Conservation (phyloP, 805 yeast genomes). For the Candida ovalis region DNA sequence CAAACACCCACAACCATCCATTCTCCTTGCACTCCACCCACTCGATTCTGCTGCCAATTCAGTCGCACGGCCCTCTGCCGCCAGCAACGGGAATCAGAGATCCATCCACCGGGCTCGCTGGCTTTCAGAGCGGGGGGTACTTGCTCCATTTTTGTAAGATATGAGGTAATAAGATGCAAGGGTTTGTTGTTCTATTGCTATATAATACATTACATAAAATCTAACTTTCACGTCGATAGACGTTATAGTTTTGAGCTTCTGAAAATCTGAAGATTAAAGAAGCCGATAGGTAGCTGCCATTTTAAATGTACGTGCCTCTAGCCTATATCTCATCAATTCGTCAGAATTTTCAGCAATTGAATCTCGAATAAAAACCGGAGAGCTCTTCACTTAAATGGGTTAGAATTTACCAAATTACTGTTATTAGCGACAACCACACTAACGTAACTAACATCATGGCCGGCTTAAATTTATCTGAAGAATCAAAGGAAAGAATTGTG, state of each 20-base stretch:
- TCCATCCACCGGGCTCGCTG: not conserved
- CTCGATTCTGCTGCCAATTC: not conserved
- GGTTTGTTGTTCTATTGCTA: too few species aligned
- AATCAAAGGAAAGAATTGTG: conserved; percentile 75
- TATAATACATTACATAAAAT: not conserved
- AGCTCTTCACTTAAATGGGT: too few species aligned
- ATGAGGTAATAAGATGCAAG: too few species aligned
- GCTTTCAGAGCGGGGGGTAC: too few species aligned
- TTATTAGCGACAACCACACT: not conserved
- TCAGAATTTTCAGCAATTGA: too few species aligned
- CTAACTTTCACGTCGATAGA: not conserved
- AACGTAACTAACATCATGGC: conserved; percentile 26
- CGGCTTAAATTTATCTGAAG: conserved; percentile 41
- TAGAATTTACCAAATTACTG: too few species aligned
- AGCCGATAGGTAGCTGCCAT: too few species aligned
- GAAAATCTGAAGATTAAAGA: too few species aligned
- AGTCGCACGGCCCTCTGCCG: not conserved
- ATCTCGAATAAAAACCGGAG: too few species aligned
- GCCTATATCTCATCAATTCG: too few species aligned
- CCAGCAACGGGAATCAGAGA: not conserved
- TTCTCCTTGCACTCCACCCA: not conserved
- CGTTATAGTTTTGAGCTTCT: not conserved
- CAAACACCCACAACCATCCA: not conserved
- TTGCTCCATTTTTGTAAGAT: too few species aligned
- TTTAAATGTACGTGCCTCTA: too few species aligned